These are phyloP conservation scores for Cryphonectria japonica DNA, from an alignment of 2,329 filamentous ascomycete genomes.

Conservation along the genomic window DNA sequence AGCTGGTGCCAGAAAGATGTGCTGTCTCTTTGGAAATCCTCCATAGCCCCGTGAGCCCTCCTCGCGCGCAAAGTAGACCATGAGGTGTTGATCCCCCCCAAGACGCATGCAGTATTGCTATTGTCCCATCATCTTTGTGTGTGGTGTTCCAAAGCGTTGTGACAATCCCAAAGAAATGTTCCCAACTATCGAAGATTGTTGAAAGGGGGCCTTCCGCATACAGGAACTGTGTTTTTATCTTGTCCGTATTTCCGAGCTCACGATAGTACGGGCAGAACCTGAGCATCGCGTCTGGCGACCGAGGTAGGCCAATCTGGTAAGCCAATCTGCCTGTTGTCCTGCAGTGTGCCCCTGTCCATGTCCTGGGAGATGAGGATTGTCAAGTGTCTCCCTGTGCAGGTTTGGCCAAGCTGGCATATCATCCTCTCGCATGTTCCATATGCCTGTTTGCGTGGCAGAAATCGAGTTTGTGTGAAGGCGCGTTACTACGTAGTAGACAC, in stretches of 20 bases:
- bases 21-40: background rate
- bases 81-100: background rate
- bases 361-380: slow-evolving; percentile 2
- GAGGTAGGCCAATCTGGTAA: background rate
- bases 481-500: background rate
- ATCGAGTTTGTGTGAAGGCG: background rate
- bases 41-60: background rate
- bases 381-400: background rate
- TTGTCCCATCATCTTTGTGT: background rate
- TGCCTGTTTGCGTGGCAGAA: background rate
- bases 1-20: background rate
- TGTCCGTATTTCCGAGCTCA: slow-evolving; percentile 1
- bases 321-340: background rate
- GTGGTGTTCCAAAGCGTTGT: background rate
- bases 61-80: background rate
- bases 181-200: background rate
- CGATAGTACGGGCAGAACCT: background rate
- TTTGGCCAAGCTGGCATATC: background rate
- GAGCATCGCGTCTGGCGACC: background rate
- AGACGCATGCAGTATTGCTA: background rate
- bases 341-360: background rate
- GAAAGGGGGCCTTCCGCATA: background rate
- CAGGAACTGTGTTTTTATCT: background rate
- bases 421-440: background rate
- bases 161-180: background rate